Base-by-base conservation (phyloP, 2,329 filamentous ascomycete species). In the Paraconiothyrium brasiliense region DNA sequence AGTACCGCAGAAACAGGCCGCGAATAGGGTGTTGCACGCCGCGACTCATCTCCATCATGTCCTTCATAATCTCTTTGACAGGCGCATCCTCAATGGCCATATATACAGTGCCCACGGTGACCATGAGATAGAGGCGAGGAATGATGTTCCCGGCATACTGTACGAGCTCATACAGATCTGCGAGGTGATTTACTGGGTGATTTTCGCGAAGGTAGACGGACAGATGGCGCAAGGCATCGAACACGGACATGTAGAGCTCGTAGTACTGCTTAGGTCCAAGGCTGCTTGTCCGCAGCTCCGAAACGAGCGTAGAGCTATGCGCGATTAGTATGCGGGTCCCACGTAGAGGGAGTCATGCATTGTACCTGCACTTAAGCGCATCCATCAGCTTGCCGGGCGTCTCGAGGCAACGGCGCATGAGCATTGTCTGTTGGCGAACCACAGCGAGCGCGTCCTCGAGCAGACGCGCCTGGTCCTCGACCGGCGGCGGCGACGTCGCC, bases 1-100 rank as follows among this genome's bases (percentile, higher is more conserved):
- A 99, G 81, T 99, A 99, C 76, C 95, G 90, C 73, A 99, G 82
- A 78, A 99, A 99, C 58, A 99, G 85, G 20, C 95, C 95, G 60
- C 95, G 92, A 65, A 97, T 94, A 16, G 95, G 95, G 80, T 99
- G 95, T 76, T 99, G 95, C 24, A 99, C 94, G 59, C 95, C 95
- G 66, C 95, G 88, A 81, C 93, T 98, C 95, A 99, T 99, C 81
- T 99, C 95, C 95, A 99, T 99, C 95, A 99, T 99, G 80, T 99
- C 95, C 82, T 99, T 99, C 95, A 99, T 99, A 65, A 99, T 93
- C 84, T 99, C 95, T 82, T 99, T 99, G 70, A 99, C 95, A 0
- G 95, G 95, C 61, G 96, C 95, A 85, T 98, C 95, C 74, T 95
- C 92, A 75, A 99, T 96, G 30, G 92, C 90, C 95, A 99, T 99